Base-by-base conservation (phyloP, 2,329 filamentous ascomycete genomes). In the Blastomyces emzantsi region DNA sequence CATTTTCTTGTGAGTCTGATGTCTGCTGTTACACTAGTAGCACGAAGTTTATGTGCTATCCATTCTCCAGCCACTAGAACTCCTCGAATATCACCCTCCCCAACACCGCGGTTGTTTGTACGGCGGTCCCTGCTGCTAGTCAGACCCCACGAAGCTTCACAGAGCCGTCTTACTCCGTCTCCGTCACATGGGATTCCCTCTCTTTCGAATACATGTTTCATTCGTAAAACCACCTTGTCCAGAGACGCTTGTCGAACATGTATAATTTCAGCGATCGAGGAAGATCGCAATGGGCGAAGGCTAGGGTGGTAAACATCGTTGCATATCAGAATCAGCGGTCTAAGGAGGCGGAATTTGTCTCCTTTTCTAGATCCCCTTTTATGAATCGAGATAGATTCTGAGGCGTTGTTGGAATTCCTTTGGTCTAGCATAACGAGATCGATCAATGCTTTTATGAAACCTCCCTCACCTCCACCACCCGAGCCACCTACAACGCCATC, bases 221-320 rank as follows among this genome's bases (percentile, higher is more conserved):
- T 82, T 17, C 94, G 86, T 8, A 83, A 81, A 3, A 96, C 87
- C 2, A 97, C 90, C 60, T 92, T 89, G 66, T 96, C 92, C 11
- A 97, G 78, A 0, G 90, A 87, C 1, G 94, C 92, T 70, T 94
- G 94, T 58, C 93, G 90, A 43, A 96, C 88, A 71, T 96, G 92
- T 28, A 99, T 87, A 49, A 97, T 87, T 74, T 99, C 94, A 0
- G 93, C 94, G 60, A 94, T 78, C 6, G 81, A 86, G 0, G 91
- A 92, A 67, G 93, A 89, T n/a, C 94, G 86, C 8, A 99, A 80
- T 0, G 90, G 92, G 36, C 92, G 85, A 51, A 99, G 82, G 25
- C 92, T 90, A 3, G 93, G 87, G 69, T 96, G 92, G 72, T 99
- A 99, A 0, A 97, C 86, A 74, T 99, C 95, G 70, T 99, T 99